phyloP scores from a whole-genome alignment of 2,329 filamentous ascomycete genomes.

The Lecanicillium sp. region DNA sequence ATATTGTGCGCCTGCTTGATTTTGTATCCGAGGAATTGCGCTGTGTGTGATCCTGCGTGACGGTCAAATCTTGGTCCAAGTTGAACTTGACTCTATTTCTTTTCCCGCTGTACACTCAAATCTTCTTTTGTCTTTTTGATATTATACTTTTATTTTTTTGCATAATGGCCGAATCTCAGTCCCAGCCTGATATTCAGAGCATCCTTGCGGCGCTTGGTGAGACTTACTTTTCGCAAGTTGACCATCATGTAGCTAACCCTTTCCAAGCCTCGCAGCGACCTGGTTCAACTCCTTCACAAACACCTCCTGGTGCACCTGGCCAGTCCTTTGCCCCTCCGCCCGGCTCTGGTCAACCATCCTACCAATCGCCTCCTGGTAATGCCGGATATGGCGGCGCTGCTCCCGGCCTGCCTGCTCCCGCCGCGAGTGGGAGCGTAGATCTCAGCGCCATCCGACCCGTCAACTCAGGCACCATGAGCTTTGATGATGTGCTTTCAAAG shows the following conservation, averaged over 20 bases:
- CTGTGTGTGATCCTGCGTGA: conserved; percentile 5
- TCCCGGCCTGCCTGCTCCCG: conserved; percentile 53
- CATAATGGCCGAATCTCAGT: conserved; percentile 25
- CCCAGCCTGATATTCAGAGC: conserved; percentile 33
- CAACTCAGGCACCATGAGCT: conserved; percentile 72
- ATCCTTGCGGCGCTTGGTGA: conserved; percentile 41
- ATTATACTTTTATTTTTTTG: neutral
- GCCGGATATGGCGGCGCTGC: conserved; percentile 25
- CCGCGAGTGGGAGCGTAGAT: conserved; percentile 68
- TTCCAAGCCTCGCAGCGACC: conserved; percentile 35
- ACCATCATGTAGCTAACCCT: conserved; percentile 12
- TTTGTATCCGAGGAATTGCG: conserved; percentile 1
- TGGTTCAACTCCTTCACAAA: conserved; percentile 32
- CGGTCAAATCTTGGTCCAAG: neutral
- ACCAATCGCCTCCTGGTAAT: conserved; percentile 30
- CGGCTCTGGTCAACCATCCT: conserved; percentile 23
- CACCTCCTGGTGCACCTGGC: conserved; percentile 27
- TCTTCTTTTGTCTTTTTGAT: neutral
- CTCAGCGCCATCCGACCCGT: conserved; percentile 72
- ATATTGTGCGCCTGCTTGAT: conserved; percentile 1
- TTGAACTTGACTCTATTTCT: conserved; percentile 3
- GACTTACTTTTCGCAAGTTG: conserved; percentile 14
- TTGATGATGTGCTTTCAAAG: conserved; percentile 77
- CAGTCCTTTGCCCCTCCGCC: conserved; percentile 31
- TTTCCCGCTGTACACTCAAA: neutral